Evolutionary conservation across 371 early-diverging fungal species (phyloP).

Genomic region (Apophysomyces variabilis): DNA sequence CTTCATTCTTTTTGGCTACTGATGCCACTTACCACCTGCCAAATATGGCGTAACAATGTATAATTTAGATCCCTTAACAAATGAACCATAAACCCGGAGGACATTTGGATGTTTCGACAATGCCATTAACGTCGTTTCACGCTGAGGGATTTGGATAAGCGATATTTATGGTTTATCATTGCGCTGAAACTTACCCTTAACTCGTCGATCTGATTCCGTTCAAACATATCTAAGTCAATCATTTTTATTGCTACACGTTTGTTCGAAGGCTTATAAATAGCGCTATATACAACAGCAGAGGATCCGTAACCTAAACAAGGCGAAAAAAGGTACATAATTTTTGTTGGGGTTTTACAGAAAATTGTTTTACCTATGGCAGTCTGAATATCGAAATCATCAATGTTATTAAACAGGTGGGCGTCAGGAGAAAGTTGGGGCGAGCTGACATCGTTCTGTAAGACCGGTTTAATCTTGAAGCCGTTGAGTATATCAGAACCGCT

Average conservation of each 20-base stretch:
- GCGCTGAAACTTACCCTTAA: conserved; percentile 61
- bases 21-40: conserved; percentile 58
- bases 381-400: conserved; percentile 53
- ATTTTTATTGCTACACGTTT: conserved; percentile 83
- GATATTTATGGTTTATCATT: not conserved
- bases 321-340: conserved; percentile 53
- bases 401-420: conserved; percentile 22
- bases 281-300: conserved; percentile 85
- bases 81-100: conserved; percentile 81
- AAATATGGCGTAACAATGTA: conserved; percentile 80
- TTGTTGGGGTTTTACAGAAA: not conserved
- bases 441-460: conserved; percentile 5
- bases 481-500: conserved; percentile 9
- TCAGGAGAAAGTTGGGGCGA: not conserved
- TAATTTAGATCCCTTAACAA: conserved; percentile 71
- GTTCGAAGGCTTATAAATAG: conserved; percentile 75
- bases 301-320: conserved; percentile 79
- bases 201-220: conserved; percentile 92
- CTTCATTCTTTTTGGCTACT: not conserved
- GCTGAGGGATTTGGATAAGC: conserved; percentile 36
- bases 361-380: conserved; percentile 27
- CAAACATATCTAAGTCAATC: conserved; percentile 93
- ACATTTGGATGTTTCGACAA: conserved; percentile 86
- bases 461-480: conserved; percentile 13
- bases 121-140: conserved; percentile 88